Percentiles rank a stretch among this genome's conserved stretches.
These are phyloP conservation scores for Trametes maxima DNA, from an alignment of 768 basidiomycete species.

Conservation along the genomic window DNA sequence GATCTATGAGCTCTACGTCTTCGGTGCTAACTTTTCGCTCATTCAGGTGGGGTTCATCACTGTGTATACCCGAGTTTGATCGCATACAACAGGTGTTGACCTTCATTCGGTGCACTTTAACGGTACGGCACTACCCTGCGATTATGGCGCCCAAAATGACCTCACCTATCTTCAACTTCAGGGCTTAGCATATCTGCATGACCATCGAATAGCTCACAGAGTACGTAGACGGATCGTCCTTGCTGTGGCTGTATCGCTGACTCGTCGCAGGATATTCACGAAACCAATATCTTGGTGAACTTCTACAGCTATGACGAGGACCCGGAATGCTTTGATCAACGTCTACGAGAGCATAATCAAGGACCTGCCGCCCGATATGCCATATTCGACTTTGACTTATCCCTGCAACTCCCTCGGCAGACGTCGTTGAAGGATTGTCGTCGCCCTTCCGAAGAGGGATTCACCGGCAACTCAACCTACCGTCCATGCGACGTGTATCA, in stretches of 20 bases:
- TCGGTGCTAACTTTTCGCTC: background rate
- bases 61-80: background rate
- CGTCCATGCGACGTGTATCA: background rate
- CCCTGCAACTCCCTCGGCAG: background rate
- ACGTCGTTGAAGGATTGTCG: background rate
- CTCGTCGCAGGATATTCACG: slow-evolving; percentile 3
- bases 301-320: background rate
- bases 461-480: background rate
- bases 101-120: background rate
- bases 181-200: background rate
- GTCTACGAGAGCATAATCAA: background rate
- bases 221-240: background rate
- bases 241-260: background rate
- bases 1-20: background rate
- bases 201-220: background rate
- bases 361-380: no score
- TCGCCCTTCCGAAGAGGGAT: background rate
- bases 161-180: background rate
- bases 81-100: background rate
- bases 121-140: background rate
- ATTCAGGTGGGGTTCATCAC: background rate
- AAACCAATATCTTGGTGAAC: background rate
- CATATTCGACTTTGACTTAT: background rate
- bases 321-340: background rate
- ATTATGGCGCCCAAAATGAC: background rate